A percentile compares a stretch with the other conserved stretches of the same genome.
Evolutionary conservation across 139 green algal species (phyloP).

Genomic region (Picochlorum sp.): DNA sequence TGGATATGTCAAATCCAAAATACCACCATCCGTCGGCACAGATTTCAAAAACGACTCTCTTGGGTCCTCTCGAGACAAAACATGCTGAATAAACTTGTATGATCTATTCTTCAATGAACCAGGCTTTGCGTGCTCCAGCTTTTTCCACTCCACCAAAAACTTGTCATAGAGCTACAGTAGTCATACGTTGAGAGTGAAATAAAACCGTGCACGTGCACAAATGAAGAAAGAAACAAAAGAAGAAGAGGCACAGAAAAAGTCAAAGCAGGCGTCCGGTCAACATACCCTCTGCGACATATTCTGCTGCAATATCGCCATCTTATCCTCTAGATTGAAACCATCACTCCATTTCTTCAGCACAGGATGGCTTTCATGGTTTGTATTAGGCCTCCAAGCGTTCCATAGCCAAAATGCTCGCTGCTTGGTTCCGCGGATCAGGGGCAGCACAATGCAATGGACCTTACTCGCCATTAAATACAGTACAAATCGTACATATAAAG

Average conservation of each 20-base stretch:
- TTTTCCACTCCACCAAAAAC: constrained; percentile 33
- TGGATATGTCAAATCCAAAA: constrained; percentile 43
- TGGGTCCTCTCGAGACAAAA: constrained; percentile 45
- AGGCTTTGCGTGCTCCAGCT: constrained; percentile 30
- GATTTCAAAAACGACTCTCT: constrained; percentile 50
- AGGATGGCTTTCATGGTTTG: neutral
- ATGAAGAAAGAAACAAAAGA: neutral
- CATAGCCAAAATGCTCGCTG: constrained; percentile 37
- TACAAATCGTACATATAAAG: no score
- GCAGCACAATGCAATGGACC: constrained; percentile 20
- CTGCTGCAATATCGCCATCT: constrained; percentile 9
- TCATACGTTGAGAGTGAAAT: neutral
- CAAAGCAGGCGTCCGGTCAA: neutral
- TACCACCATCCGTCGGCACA: constrained; percentile 19
- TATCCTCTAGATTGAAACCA: constrained; percentile 26
- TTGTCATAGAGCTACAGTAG: neutral
- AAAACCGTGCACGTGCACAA: neutral
- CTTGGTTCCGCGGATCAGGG: constrained; percentile 7
- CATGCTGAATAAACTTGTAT: constrained; percentile 31
- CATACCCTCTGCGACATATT: neutral
- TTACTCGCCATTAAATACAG: no score
- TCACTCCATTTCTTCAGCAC: constrained; percentile 8
- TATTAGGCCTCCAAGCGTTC: constrained; percentile 13
- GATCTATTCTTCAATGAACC: constrained; percentile 29
- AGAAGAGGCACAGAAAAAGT: neutral